These are phyloP conservation scores for Boletus eberwhitei DNA, from an alignment of 768 basidiomycete genomes.

Conservation along the genomic window DNA sequence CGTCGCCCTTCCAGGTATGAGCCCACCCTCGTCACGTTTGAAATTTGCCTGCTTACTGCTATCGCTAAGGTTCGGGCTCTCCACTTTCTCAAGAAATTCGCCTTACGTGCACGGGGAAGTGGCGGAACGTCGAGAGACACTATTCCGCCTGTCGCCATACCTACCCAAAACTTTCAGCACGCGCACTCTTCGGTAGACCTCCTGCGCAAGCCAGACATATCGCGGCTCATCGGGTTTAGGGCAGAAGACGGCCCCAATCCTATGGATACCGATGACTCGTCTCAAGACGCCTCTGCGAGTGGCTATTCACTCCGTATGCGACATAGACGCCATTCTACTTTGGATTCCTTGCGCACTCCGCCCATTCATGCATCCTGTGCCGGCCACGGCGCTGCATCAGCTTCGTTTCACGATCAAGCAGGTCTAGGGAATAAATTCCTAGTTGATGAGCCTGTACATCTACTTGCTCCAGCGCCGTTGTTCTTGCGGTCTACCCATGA, in stretches of 20 bases:
- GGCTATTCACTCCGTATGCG: conserved; percentile 20
- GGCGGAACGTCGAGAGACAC: conserved; percentile 28
- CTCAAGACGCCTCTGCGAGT: conserved; percentile 26
- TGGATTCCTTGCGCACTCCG: conserved; percentile 14
- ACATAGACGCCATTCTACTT: conserved; percentile 23
- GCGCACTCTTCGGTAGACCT: conserved; percentile 36
- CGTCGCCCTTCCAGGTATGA: conserved; percentile 30
- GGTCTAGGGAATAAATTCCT: neutral
- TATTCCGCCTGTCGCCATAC: conserved; percentile 22
- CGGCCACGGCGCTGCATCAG: conserved; percentile 3
- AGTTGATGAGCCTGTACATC: neutral
- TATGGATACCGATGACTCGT: conserved; percentile 32
- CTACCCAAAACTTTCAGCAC: conserved; percentile 23
- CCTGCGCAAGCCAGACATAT: conserved; percentile 25
- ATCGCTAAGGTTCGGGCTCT: conserved; percentile 31
- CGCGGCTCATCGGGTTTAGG: conserved; percentile 23
- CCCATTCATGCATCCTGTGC: conserved; percentile 13
- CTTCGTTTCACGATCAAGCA: conserved; percentile 13
- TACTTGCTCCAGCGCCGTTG: conserved; percentile 14
- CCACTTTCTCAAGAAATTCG: conserved; percentile 39
- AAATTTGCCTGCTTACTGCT: conserved; percentile 7
- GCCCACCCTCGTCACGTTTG: conserved; percentile 6
- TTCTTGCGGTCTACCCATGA: conserved; percentile 15
- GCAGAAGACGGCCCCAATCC: conserved; percentile 20
- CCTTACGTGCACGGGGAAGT: conserved; percentile 32